Base-by-base conservation (phyloP, 108 stramenopile species). In the Cyclotella kingstonii region DNA sequence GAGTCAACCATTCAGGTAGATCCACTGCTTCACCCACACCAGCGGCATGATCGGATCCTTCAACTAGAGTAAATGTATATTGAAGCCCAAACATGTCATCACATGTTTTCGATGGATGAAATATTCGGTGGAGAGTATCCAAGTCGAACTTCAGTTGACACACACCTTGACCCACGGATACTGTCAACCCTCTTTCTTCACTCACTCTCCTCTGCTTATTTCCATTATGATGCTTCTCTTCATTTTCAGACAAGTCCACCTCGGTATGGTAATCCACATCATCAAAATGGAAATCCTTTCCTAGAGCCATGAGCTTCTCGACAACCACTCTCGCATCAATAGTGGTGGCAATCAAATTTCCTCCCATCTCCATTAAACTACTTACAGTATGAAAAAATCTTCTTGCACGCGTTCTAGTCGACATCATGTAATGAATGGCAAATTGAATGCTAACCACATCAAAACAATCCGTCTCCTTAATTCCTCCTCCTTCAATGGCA, bases 401-500 rank as follows among this genome's bases (percentile, higher is more conserved):
- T 23, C 82, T 29, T 4, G 97, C 94, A n/a, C 95, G 81, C 54
- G 79, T 70, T 43, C 80, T 54, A 4, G 89, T 87, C 14, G 86
- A 80, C 80, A 96, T 97, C 96, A 98, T 97, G 82, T 99, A 99
- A 64, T 99, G 98, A 55, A 99, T 87, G 6, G 98, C 97, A 77
- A 99, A 98, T 73, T 99, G 98, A 62, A 96, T 96, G 25, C 86
- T 88, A 2, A 96, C 94, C 4, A 97, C 86, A 76, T 98, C 95
- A 65, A 97, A 99, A 23, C 72, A 73, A 22, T 93, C 80, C 4
- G 64, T 44, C 29, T 68, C 72, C 8, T 68, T 57, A 31, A 89
- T 78, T 0, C 92, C 89, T 14, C 91, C 94, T 7, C 90, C 88
- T 11, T 76, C 69, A 14, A 55, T 53, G 54, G 68, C 52, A 8